Conservation (phyloP, 306 rosid species). For the Vicia faba region DNA sequence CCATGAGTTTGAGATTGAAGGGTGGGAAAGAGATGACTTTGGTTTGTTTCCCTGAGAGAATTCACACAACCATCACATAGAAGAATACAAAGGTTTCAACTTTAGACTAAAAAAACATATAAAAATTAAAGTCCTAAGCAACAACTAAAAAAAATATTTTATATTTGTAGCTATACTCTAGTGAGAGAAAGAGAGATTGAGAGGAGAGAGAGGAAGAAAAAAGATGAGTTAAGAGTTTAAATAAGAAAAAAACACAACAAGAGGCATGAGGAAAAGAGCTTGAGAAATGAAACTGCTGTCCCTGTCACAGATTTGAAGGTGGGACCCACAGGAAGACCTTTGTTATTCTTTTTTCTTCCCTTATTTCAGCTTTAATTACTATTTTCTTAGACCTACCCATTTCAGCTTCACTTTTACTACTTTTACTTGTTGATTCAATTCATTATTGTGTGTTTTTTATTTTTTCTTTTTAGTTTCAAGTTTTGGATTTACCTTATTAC, state of each 20-base stretch:
- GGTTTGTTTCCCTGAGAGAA: conserved; percentile 56
- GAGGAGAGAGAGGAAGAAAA: neutral
- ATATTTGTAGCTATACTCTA: conserved; percentile 30
- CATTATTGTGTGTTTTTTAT: conserved; percentile 1
- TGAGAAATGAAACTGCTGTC: conserved; percentile 72
- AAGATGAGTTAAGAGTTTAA: conserved; percentile 48
- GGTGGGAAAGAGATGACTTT: conserved; percentile 75
- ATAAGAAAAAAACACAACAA: conserved; percentile 45
- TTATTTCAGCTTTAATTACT: conserved; percentile 50
- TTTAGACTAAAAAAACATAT: conserved; percentile 42
- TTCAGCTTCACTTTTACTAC: conserved; percentile 47
- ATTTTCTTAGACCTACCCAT: conserved; percentile 46
- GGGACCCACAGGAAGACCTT: conserved; percentile 78
- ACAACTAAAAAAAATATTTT: neutral
- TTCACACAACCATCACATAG: conserved; percentile 58
- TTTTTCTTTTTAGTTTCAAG: conserved; percentile 15
- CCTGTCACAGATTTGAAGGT: conserved; percentile 78
- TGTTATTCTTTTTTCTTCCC: conserved; percentile 56
- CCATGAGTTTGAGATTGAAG: conserved; percentile 65
- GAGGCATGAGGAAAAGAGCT: conserved; percentile 31
- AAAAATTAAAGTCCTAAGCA: conserved; percentile 36
- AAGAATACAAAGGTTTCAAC: conserved; percentile 67
- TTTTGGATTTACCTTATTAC: conserved; percentile 33
- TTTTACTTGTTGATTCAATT: conserved; percentile 22
- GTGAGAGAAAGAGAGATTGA: conserved; percentile 39